Evolutionary conservation across 2,329 filamentous ascomycete species (phyloP), one percentile per base, ranked within the genome.

Genomic region (Sodiomyces alkalinus): DNA sequence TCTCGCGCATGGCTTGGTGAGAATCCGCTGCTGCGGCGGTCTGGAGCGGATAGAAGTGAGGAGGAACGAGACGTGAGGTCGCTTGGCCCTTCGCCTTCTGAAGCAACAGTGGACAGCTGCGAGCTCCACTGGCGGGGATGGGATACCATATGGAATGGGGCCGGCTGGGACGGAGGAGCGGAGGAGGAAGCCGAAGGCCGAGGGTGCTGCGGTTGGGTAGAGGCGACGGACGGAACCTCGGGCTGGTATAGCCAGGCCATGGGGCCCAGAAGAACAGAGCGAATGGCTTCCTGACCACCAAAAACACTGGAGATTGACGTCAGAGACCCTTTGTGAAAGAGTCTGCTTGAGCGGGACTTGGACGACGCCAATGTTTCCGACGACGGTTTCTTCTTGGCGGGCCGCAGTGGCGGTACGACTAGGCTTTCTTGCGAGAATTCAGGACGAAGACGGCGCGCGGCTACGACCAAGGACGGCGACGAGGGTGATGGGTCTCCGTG

Each of bases 401-500:
- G 58, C 25, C 58, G 55, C 12, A 76, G 48, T 0, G 71, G 69
- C 7, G 65, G 55, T 10, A 75, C 65, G 9, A 68, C 41, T 17
- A 76, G 52, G 36, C 69, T 75, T 41, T 75, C 71, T 36, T 68
- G 68, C 0, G 72, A 75, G 42, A 66, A 74, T 31, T 60, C 57
- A 13, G 52, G 49, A 5, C 53, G 54, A 2, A 51, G 36, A 19
- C 43, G 41, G 14, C 39, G 48, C 6, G 43, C 35, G 16, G 47
- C 41, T 14, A 48, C 51, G 24, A 55, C 46, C 31, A 45, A 43
- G 16, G 57, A 55, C 17, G 59, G 54, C 7, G 56, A 49, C 19
- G 58, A 55, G 13, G 48, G 39, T 4, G 58, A 59, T 3, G 50
- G 43, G 14, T 56, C 54, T 28, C 56, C 56, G 46, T 68, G 56